Conservation (phyloP, 768 basidiomycete genomes). For the Mrakia hoshinonis region DNA sequence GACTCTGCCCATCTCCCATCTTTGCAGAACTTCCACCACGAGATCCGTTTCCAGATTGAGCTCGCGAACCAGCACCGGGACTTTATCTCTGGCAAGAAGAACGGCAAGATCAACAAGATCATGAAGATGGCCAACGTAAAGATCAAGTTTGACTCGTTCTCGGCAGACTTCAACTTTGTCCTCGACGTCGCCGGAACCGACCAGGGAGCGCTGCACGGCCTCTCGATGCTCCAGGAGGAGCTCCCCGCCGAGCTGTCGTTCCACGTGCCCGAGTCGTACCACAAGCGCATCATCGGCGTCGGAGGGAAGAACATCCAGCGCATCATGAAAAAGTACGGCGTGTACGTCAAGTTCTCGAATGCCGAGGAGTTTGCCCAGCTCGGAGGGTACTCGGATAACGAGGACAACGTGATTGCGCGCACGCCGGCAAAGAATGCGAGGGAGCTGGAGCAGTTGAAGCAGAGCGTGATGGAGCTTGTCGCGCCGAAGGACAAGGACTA, state of each 20-base stretch:
- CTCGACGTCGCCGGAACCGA: conserved; percentile 73
- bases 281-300: conserved; percentile 98
- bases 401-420: conserved; percentile 87
- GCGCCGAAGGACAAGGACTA: conserved; percentile 99
- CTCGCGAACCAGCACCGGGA: conserved; percentile 95
- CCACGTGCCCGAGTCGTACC: conserved; percentile 95
- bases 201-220: conserved; percentile 72
- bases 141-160: conserved; percentile 98
- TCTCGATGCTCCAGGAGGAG: conserved; percentile 87
- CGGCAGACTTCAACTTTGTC: conserved; percentile 46
- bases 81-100: conserved; percentile 98
- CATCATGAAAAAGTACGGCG: conserved; percentile 99
- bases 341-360: conserved; percentile 98
- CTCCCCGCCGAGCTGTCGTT: conserved; percentile 97
- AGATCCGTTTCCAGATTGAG: conserved; percentile 96
- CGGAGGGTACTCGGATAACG: conserved; percentile 92
- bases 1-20: neutral
- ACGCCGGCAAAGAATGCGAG: conserved; percentile 87
- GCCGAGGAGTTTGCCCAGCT: conserved; percentile 91
- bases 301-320: conserved; percentile 90
- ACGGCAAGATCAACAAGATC: conserved; percentile 99
- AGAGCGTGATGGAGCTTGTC: conserved; percentile 94
- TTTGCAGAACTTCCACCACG: conserved; percentile 77
- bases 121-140: conserved; percentile 96
- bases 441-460: conserved; percentile 88